Conservation (phyloP, 2,329 filamentous ascomycete species). For the Daldinia sp. region DNA sequence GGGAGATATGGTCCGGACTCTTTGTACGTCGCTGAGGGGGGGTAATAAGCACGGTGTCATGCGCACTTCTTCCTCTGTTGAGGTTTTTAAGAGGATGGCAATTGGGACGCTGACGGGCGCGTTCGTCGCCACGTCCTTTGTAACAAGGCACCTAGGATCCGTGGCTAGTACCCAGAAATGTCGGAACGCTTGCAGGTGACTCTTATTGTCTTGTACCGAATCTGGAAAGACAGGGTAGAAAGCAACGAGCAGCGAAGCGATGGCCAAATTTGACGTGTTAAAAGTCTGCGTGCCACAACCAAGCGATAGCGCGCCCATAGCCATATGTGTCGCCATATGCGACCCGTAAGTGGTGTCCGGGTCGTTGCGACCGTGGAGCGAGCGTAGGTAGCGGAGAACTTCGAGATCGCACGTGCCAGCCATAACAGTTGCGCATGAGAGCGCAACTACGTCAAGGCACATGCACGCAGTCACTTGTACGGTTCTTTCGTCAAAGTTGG, state of each 20-base stretch:
- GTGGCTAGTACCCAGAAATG: conserved; percentile 97
- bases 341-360: conserved; percentile 89
- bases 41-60: conserved; percentile 69
- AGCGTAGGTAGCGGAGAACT: conserved; percentile 84
- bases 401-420: conserved; percentile 90
- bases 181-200: conserved; percentile 93
- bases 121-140: conserved; percentile 85
- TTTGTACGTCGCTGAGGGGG: conserved; percentile 68
- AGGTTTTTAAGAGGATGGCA: conserved; percentile 64
- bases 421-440: conserved; percentile 90
- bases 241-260: conserved; percentile 84
- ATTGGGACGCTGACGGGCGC: conserved; percentile 80
- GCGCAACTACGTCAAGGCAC: conserved; percentile 86
- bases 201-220: conserved; percentile 90
- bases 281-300: conserved; percentile 94
- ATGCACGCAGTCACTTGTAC: conserved; percentile 84
- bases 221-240: conserved; percentile 95
- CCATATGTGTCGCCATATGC: conserved; percentile 90
- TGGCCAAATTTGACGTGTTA: conserved; percentile 84
- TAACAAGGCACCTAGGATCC: conserved; percentile 86
- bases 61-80: conserved; percentile 49
- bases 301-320: conserved; percentile 88
- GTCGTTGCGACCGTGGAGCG: conserved; percentile 87
- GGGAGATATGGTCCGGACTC: conserved; percentile 66
- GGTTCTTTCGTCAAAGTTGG: conserved; percentile 82